phyloP scores from a whole-genome alignment of 768 basidiomycete genomes.

The Xerocomus spinulosus region DNA sequence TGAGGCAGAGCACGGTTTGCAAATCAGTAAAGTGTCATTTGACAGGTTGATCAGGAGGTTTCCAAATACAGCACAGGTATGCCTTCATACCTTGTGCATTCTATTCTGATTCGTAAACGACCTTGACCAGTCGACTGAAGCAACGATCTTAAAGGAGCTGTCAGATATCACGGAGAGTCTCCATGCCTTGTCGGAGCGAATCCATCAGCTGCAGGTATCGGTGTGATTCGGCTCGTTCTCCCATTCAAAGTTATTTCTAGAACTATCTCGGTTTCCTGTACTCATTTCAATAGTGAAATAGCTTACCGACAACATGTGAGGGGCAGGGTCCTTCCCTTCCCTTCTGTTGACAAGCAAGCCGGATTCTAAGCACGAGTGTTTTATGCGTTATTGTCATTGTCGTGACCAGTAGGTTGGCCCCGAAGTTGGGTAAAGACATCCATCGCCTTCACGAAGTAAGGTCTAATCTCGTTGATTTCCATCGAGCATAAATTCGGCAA shows the following conservation, averaged over 20 bases:
- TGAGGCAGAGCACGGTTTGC: slow-evolving; percentile 48
- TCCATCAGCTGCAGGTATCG: slow-evolving; percentile 28
- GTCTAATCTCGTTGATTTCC: slow-evolving; percentile 93
- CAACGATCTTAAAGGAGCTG: slow-evolving; percentile 62
- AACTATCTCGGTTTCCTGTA: neutral
- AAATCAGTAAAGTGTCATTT: slow-evolving; percentile 70
- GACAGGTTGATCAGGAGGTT: slow-evolving; percentile 64
- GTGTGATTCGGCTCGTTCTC: slow-evolving; percentile 1
- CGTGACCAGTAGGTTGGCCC: slow-evolving; percentile 13
- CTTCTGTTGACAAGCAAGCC: too few relatives aligned
- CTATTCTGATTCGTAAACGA: slow-evolving; percentile 2
- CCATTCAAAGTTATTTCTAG: neutral
- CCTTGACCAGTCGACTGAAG: slow-evolving; percentile 61
- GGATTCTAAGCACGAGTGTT: neutral
- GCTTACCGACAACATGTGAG: slow-evolving; percentile 2
- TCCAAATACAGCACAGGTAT: slow-evolving; percentile 67
- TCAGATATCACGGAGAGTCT: slow-evolving; percentile 45
- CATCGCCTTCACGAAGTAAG: slow-evolving; percentile 85
- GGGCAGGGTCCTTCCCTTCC: too few relatives aligned
- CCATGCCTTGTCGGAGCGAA: slow-evolving; percentile 33
- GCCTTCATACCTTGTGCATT: slow-evolving; percentile 17
- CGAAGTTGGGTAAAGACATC: slow-evolving; percentile 58
- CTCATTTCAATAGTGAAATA: neutral
- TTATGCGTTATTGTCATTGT: slow-evolving; percentile 5
- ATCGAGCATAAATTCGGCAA: slow-evolving; percentile 81